Conservation (phyloP, 306 rosid species). For the Cucumis hystrix region DNA sequence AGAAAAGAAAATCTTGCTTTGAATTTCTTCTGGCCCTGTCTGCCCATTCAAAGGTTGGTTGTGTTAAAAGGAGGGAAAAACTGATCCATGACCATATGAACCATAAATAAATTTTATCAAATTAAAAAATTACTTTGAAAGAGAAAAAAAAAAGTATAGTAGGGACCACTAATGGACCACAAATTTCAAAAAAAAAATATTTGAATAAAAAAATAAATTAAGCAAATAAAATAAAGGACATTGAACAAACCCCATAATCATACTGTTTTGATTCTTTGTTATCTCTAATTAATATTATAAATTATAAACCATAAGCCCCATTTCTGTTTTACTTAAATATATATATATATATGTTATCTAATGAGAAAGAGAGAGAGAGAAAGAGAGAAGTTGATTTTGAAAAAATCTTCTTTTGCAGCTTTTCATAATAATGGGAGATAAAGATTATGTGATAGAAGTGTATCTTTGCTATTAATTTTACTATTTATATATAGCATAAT, state of each 20-base stretch:
- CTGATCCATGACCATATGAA: not conserved
- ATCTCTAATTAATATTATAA: not conserved
- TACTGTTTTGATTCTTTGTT: slow-evolving; percentile 8
- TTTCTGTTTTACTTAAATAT: not conserved
- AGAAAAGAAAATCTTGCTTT: not conserved
- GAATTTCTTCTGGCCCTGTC: slow-evolving; percentile 4
- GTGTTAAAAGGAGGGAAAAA: slow-evolving; percentile 8
- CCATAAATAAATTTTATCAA: not conserved
- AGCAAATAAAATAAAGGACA: not conserved
- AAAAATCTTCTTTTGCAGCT: slow-evolving; percentile 8
- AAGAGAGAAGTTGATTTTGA: not conserved
- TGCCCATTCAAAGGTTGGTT: slow-evolving; percentile 8
- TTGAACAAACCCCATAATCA: slow-evolving; percentile 8
- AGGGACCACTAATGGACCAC: not conserved
- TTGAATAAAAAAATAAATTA: not conserved
- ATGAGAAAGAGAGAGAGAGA: not conserved
- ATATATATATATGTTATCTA: not conserved
- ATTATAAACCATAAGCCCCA: not conserved
- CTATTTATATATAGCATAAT: not conserved
- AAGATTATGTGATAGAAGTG: not conserved
- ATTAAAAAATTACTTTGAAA: not conserved
- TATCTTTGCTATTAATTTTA: slow-evolving; percentile 3
- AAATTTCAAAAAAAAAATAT: not conserved
- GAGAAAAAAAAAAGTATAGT: not conserved
- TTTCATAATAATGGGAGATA: slow-evolving; percentile 9